phyloP scores from a whole-genome alignment of 2,329 filamentous ascomycete species.

The Epichloe aotearoae region DNA sequence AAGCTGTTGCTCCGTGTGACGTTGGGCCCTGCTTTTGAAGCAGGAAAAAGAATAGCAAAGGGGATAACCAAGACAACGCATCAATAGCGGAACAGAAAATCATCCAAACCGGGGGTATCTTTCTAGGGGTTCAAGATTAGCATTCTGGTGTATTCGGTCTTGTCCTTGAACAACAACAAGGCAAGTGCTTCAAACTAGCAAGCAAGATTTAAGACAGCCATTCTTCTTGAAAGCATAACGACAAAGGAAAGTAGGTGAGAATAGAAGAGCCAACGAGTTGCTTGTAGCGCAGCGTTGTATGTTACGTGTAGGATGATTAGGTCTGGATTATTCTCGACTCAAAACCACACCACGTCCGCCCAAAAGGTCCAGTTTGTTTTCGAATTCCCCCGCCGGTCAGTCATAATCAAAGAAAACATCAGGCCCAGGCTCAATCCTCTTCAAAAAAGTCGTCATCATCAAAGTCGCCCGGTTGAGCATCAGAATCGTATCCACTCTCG shows the following conservation, averaged over 20 bases:
- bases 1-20: neutral
- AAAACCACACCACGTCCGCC: too few species aligned
- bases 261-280: neutral
- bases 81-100: neutral
- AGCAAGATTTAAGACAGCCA: slow-evolving; percentile 1
- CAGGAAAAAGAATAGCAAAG: slow-evolving; percentile 3
- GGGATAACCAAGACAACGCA: slow-evolving; percentile 4
- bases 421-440: slow-evolving; percentile 23
- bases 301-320: neutral
- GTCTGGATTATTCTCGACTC: too few species aligned
- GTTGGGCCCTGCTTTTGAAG: neutral
- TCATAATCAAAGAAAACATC: neutral
- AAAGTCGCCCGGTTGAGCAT: slow-evolving; percentile 46
- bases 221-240: neutral
- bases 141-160: slow-evolving; percentile 14
- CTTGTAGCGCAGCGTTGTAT: neutral
- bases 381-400: neutral
- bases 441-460: slow-evolving; percentile 48
- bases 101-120: slow-evolving; percentile 26
- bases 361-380: neutral
- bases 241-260: neutral
- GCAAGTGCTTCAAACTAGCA: neutral
- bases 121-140: slow-evolving; percentile 19
- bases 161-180: neutral
- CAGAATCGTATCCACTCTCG: slow-evolving; percentile 43